Percentiles rank a stretch among this genome's conserved stretches.
These are phyloP conservation scores for Colletotrichum camelliae DNA, from an alignment of 2,329 filamentous ascomycete genomes.

Conservation along the genomic window DNA sequence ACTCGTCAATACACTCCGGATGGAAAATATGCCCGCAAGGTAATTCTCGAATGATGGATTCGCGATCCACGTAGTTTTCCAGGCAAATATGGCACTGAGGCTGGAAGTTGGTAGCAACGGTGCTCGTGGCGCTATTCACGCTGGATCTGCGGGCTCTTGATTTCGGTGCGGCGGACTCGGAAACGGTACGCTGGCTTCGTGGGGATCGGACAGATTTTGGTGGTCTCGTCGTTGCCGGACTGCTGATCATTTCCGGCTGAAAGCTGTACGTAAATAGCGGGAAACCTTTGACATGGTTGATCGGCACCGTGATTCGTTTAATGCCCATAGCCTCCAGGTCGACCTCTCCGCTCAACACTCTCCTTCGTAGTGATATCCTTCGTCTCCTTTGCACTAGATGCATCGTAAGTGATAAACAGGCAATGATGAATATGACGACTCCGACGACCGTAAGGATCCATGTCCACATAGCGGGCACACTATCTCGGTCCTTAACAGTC, in stretches of 20 bases:
- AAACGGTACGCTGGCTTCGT: constrained; percentile 19
- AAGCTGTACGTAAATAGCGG: constrained; percentile 80
- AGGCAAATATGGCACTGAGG: constrained; percentile 90
- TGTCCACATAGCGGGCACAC: constrained; percentile 79
- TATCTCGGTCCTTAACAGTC: constrained; percentile 47
- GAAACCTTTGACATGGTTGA: constrained; percentile 72
- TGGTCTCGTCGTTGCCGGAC: constrained; percentile 42
- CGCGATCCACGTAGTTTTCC: constrained; percentile 74
- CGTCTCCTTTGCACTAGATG: constrained; percentile 78
- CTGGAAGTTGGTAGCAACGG: constrained; percentile 68
- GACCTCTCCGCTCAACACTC: constrained; percentile 79
- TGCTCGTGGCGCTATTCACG: constrained; percentile 37
- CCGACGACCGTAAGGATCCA: constrained; percentile 76
- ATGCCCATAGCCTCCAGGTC: constrained; percentile 88
- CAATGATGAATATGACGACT: constrained; percentile 72
- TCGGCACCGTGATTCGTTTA: constrained; percentile 79
- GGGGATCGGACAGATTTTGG: constrained; percentile 32
- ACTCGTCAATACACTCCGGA: constrained; percentile 87
- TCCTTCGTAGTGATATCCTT: constrained; percentile 68
- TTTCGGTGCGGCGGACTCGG: constrained; percentile 7
- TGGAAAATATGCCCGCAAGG: constrained; percentile 95
- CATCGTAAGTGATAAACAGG: constrained; percentile 73
- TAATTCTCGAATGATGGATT: constrained; percentile 80
- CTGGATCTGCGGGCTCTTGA: constrained; percentile 43
- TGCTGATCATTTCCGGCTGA: constrained; percentile 47